phyloP scores from a whole-genome alignment of 257 asterid species.

The Rauvolfia tetraphylla region DNA sequence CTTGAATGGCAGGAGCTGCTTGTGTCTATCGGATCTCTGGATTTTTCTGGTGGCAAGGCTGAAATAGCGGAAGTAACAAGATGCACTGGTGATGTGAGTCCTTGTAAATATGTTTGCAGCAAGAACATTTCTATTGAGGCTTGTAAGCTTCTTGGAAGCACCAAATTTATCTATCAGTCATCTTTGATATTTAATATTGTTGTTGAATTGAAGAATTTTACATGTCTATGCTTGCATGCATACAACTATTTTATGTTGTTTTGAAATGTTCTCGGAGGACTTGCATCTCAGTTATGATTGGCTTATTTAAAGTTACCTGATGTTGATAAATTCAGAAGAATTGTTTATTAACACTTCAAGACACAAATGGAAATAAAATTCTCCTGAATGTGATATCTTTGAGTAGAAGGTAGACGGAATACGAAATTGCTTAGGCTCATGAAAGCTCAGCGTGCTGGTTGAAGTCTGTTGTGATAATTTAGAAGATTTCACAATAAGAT shows the following conservation, averaged over 20 bases:
- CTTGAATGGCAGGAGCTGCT: constrained; percentile 70
- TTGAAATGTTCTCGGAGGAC: background rate
- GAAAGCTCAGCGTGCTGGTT: background rate
- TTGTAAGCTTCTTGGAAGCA: constrained; percentile 6
- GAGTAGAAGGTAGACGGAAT: background rate
- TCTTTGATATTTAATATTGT: background rate
- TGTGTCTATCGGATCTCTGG: constrained; percentile 51
- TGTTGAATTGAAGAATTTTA: background rate
- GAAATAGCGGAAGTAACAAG: constrained; percentile 78
- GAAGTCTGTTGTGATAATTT: background rate
- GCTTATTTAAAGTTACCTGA: background rate
- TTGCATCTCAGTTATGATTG: background rate
- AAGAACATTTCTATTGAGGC: constrained; percentile 5
- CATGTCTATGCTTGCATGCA: background rate
- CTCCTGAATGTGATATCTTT: background rate
- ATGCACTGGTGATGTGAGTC: constrained; percentile 91
- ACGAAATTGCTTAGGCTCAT: background rate
- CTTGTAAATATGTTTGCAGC: constrained; percentile 2
- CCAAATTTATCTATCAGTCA: background rate
- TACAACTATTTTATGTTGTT: background rate
- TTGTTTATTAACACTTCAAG: background rate
- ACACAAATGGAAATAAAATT: background rate
- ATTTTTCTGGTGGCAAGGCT: constrained; percentile 70
- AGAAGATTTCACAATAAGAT: background rate
- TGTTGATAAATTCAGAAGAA: no score